Base-by-base conservation (phyloP, 371 early-diverging fungal species). In the Lichtheimia corymbifera region DNA sequence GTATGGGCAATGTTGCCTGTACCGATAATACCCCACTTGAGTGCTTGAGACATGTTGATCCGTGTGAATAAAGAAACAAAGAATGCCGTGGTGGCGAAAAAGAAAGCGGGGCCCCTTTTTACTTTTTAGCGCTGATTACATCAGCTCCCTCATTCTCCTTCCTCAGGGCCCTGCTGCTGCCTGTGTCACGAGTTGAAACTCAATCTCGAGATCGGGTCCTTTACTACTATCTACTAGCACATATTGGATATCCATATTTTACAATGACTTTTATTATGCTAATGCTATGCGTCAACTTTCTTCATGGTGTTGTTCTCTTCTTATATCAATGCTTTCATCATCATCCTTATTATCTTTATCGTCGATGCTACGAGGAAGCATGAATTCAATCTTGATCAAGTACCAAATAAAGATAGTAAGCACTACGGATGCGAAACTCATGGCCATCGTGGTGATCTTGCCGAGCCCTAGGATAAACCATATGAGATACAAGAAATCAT, bases 21-120 rank as follows among this genome's bases (percentile, higher is more conserved):
- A 27, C 80, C 80, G 49, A 76, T 61, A 55, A 80, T 80, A 62
- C 80, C 80, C 80, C 80, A 80, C 54, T 62, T 63, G 14, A 76
- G 64, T 12, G 69, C 72, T 68, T 72, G 51, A 27, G 7, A 22
- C n/a, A 28, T 52, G 25, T 27, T 27, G 15, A 13, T 17, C 28
- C 28, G 24, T 14, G 51, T 20, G 53, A 30, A 35, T 22, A 56
- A 43, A 15, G 58, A 52, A 28, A 51, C 43, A 51, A 43, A 14
- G 47, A 35, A 44, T 18, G 5, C 0, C 11, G 11, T 35, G 11
- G 35, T 35, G 35, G 14, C 22, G 22, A 42, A 53, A 18, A 35
- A 28, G 28, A 35, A 35, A 35, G 35, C 11, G 35, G 35, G 35
- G 35, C 35, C 35, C 35, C 35, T 35, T 6, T 9, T 11, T 1